Evolutionary conservation across 1,139 yeast species (phyloP), one percentile per base, ranked within the genome.

Genomic region (Hemisphaericaspora xylanilytica): DNA sequence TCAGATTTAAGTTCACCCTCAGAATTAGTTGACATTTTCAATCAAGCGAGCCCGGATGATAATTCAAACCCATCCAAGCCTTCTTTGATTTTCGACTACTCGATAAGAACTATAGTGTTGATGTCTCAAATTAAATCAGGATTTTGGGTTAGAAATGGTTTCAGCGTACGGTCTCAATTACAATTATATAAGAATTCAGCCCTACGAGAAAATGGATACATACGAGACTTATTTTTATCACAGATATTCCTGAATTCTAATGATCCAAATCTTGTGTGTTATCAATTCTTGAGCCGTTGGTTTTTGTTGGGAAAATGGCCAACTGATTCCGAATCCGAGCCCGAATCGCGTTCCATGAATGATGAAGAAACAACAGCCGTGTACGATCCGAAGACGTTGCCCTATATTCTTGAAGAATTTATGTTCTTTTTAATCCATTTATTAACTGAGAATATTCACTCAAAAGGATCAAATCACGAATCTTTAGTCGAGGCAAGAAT

Each of bases 101-200:
- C 97, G 0, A 61, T 92, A 16, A 71, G 95, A 42, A 84, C 92
- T 0, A 58, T 87, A 24, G 83, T 74, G 0, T 55, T 77, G 9
- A 59, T 74, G 60, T 71, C 81, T 0, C 83, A 78, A 48, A 75
- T 78, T 2, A 77, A 77, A 45, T 67, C 78, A 0, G 82, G 82
- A 0, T 69, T 71, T 40, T 78, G 83, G 83, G 82, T 78, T 0
- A 63, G 84, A 49, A 78, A 78, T 57, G 73, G 77, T 1, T 75
- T 79, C 45, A 83, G 92, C 32, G 80, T 88, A 10, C 73, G 85
- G 37, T 81, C 82, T 25, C 97, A 92, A 54, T 72, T 85, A 48
- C 84, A 81, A 49, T 80, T 89, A 46, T 92, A 92, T 57, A 76
- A 86, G 31, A 84, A 79, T 44, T 77, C 89, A n/a, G 86, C 89